Evolutionary conservation across 306 rosid species (phyloP).

Genomic region (Echinosophora koreensis): DNA sequence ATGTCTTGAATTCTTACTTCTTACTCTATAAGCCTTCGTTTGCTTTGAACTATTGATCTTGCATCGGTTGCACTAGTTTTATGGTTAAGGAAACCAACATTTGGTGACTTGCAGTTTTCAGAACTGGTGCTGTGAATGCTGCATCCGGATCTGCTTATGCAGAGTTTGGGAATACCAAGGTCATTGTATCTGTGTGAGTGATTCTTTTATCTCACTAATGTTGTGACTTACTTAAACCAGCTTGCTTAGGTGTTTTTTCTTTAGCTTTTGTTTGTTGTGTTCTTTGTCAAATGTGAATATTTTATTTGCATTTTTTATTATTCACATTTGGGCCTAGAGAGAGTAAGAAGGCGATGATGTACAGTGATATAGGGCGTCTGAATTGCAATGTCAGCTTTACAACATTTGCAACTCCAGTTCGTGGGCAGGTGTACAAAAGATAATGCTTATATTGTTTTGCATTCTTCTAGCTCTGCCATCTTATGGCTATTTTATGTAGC

Average conservation of each 20-base stretch:
- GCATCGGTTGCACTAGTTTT: slow-evolving; percentile 33
- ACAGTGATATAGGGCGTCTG: slow-evolving; percentile 86
- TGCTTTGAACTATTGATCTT: slow-evolving; percentile 3
- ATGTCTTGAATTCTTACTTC: not conserved
- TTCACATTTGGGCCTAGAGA: slow-evolving; percentile 96
- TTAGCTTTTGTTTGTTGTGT: slow-evolving; percentile 21
- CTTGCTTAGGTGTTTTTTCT: slow-evolving; percentile 15
- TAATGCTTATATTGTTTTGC: not conserved
- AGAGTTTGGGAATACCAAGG: slow-evolving; percentile 93
- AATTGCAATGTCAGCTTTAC: slow-evolving; percentile 90
- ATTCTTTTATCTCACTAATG: slow-evolving; percentile 17
- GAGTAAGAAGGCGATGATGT: slow-evolving; percentile 97
- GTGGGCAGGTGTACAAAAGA: slow-evolving; percentile 73
- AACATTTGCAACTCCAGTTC: slow-evolving; percentile 82
- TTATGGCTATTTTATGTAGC: slow-evolving; percentile 18
- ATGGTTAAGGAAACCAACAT: slow-evolving; percentile 7
- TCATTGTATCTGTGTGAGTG: slow-evolving; percentile 97
- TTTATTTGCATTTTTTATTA: slow-evolving; percentile 22
- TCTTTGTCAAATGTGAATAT: slow-evolving; percentile 33
- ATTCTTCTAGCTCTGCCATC: slow-evolving; percentile 12
- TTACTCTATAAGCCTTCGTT: not conserved
- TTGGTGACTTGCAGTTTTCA: slow-evolving; percentile 73
- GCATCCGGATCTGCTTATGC: slow-evolving; percentile 99
- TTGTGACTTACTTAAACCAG: slow-evolving; percentile 16
- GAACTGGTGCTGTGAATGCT: slow-evolving; percentile 94